phyloP scores from a whole-genome alignment of 2,329 filamentous ascomycete genomes.

The Reticulascus tulasneorum region DNA sequence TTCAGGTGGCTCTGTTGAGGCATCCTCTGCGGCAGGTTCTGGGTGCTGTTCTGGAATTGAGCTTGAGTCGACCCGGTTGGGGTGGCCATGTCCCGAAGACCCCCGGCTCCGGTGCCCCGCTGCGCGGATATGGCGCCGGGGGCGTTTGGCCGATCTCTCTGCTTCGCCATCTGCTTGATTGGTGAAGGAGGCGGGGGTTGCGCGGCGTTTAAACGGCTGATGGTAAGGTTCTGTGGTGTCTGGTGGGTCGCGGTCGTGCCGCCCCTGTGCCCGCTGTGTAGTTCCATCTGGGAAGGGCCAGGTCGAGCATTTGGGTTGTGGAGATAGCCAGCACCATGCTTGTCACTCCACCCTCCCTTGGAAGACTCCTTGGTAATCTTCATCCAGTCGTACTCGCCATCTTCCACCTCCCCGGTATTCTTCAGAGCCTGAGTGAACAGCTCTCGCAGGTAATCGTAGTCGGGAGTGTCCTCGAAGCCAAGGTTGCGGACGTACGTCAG shows the following conservation, averaged over 20 bases:
- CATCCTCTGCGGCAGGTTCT: slow-evolving; percentile 70
- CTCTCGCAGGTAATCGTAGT: slow-evolving; percentile 96
- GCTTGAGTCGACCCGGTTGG: slow-evolving; percentile 89
- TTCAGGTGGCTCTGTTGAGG: slow-evolving; percentile 58
- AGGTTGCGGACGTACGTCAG: slow-evolving; percentile 95
- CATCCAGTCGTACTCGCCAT: slow-evolving; percentile 99
- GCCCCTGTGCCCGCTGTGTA: slow-evolving; percentile 69
- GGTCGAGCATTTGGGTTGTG: slow-evolving; percentile 75
- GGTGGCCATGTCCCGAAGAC: slow-evolving; percentile 72
- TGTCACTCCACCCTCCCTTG: slow-evolving; percentile 78
- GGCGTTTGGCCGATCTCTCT: slow-evolving; percentile 71
- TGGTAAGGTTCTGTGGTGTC: slow-evolving; percentile 63
- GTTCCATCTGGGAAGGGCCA: slow-evolving; percentile 78
- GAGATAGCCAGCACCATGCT: slow-evolving; percentile 59
- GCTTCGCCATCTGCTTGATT: slow-evolving; percentile 76
- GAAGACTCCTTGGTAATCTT: slow-evolving; percentile 80
- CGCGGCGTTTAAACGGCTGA: slow-evolving; percentile 89
- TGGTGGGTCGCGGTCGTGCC: slow-evolving; percentile 62
- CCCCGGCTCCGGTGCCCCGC: slow-evolving; percentile 71
- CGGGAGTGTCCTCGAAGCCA: slow-evolving; percentile 95
- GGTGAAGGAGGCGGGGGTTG: slow-evolving; percentile 85
- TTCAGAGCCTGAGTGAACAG: slow-evolving; percentile 95
- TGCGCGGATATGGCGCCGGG: slow-evolving; percentile 69
- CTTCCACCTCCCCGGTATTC: slow-evolving; percentile 89
- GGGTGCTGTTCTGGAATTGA: slow-evolving; percentile 93